Evolutionary conservation across 2,329 filamentous ascomycete genomes (phyloP).

Genomic region (Ceratocystis diversiconidia): DNA sequence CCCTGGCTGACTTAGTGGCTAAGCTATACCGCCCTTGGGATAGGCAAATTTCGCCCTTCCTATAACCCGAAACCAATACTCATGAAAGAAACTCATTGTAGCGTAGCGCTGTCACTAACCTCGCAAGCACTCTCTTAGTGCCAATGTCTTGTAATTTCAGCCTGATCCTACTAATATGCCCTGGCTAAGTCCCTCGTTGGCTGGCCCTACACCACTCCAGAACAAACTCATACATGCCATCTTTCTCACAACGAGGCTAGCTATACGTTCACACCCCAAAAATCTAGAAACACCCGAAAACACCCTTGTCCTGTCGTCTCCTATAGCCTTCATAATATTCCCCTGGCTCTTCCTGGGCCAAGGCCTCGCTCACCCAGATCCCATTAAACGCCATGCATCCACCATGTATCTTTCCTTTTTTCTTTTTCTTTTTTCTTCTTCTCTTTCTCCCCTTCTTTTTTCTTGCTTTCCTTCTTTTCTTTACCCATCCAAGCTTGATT

Average conservation of each 20-base stretch:
- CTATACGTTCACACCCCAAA: not conserved
- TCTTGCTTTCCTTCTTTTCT: slow-evolving; percentile 1
- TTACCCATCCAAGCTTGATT: slow-evolving; percentile 13
- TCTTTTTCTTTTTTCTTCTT: slow-evolving; percentile 7
- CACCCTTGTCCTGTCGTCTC: not conserved
- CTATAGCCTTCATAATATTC: not conserved
- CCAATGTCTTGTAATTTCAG: slow-evolving; percentile 4
- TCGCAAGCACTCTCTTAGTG: not conserved
- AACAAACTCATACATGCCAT: not conserved
- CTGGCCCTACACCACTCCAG: not conserved
- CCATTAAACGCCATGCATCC: slow-evolving; percentile 15
- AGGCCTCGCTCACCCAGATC: slow-evolving; percentile 14
- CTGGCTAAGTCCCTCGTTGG: not conserved
- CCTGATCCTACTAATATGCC: not conserved
- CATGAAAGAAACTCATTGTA: not conserved
- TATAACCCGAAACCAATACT: not conserved
- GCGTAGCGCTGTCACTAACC: not conserved
- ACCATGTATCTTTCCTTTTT: slow-evolving; percentile 7
- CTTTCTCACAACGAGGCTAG: not conserved
- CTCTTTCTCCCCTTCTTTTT: slow-evolving; percentile 1
- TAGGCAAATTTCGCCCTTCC: not conserved
- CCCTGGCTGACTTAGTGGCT: not conserved
- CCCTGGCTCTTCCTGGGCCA: slow-evolving; percentile 9
- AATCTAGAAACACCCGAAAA: not conserved
- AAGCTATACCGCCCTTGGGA: not conserved